phyloP scores from a whole-genome alignment of 768 basidiomycete species.

The Rhodocollybia butyracea region DNA sequence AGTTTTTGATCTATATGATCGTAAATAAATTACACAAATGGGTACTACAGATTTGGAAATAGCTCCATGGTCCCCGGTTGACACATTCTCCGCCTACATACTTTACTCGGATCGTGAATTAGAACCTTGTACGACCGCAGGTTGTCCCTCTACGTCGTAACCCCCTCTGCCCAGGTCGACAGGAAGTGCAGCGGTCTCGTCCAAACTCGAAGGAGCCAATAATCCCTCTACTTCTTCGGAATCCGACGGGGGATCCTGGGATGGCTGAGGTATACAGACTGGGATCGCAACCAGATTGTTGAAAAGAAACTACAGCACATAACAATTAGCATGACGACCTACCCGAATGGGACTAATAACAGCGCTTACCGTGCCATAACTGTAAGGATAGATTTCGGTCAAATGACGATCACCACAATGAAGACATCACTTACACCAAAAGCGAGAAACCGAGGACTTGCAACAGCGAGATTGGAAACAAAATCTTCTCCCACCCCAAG shows the following conservation, averaged over 20 bases:
- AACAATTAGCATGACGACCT: slow-evolving; percentile 1
- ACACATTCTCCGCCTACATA: too few relatives aligned
- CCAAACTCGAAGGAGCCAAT: slow-evolving; percentile 43
- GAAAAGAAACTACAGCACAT: slow-evolving; percentile 70
- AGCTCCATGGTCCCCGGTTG: too few relatives aligned
- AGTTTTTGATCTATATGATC: not conserved
- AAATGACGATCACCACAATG: not conserved
- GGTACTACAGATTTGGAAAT: not conserved
- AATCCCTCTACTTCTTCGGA: slow-evolving; percentile 58
- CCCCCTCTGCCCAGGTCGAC: slow-evolving; percentile 80
- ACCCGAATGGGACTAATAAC: slow-evolving; percentile 9
- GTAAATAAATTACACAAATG: slow-evolving; percentile 4
- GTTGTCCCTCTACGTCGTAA: slow-evolving; percentile 55
- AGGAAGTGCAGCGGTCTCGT: slow-evolving; percentile 83
- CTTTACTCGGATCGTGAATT: not conserved
- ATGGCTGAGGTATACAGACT: slow-evolving; percentile 55
- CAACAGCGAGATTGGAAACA: slow-evolving; percentile 78
- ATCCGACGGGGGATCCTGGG: slow-evolving; percentile 36
- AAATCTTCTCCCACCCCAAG: slow-evolving; percentile 85
- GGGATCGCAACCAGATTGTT: slow-evolving; percentile 76
- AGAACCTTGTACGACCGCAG: not conserved
- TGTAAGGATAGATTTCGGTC: slow-evolving; percentile 22
- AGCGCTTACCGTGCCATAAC: slow-evolving; percentile 77
- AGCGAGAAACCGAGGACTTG: slow-evolving; percentile 85
- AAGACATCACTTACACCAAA: slow-evolving; percentile 67